Conservation (phyloP, 2,329 filamentous ascomycete genomes). For the Knoxdaviesia proteae region DNA sequence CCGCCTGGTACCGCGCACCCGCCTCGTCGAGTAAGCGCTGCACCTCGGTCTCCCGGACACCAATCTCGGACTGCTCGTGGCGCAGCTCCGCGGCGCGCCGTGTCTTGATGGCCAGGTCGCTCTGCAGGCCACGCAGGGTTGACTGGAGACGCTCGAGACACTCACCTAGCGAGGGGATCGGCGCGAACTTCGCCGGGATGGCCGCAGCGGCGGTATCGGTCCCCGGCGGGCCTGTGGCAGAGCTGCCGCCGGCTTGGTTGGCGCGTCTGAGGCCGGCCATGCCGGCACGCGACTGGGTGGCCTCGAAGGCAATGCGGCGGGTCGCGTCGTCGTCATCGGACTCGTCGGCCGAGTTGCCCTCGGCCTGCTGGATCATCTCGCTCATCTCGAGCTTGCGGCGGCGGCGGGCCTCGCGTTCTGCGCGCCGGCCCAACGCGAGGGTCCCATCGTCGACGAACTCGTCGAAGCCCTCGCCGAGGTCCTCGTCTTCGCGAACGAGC, state of each 20-base stretch:
- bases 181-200: slow-evolving; percentile 11
- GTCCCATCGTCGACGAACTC: slow-evolving; percentile 73
- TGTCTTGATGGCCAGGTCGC: slow-evolving; percentile 36
- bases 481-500: slow-evolving; percentile 69
- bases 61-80: slow-evolving; percentile 46
- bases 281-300: slow-evolving; percentile 68
- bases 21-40: slow-evolving; percentile 65
- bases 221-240: slow-evolving; percentile 6
- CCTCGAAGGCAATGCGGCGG: slow-evolving; percentile 65
- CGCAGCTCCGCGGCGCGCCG: slow-evolving; percentile 44
- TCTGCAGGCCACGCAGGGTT: slow-evolving; percentile 41
- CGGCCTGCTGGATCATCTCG: slow-evolving; percentile 61
- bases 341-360: slow-evolving; percentile 40
- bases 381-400: slow-evolving; percentile 60
- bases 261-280: slow-evolving; percentile 48
- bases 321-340: slow-evolving; percentile 51
- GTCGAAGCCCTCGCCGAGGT: slow-evolving; percentile 83
- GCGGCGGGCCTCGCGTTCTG: slow-evolving; percentile 49
- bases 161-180: slow-evolving; percentile 52
- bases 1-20: slow-evolving; percentile 38
- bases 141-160: slow-evolving; percentile 43
- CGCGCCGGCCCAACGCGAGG: slow-evolving; percentile 57
- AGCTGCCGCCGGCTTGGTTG: slow-evolving; percentile 6
- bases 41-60: slow-evolving; percentile 53
- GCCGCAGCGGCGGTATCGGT: slow-evolving; percentile 4